Conservation (phyloP, 73 alveolate species). For the Paramecium bursaria region DNA sequence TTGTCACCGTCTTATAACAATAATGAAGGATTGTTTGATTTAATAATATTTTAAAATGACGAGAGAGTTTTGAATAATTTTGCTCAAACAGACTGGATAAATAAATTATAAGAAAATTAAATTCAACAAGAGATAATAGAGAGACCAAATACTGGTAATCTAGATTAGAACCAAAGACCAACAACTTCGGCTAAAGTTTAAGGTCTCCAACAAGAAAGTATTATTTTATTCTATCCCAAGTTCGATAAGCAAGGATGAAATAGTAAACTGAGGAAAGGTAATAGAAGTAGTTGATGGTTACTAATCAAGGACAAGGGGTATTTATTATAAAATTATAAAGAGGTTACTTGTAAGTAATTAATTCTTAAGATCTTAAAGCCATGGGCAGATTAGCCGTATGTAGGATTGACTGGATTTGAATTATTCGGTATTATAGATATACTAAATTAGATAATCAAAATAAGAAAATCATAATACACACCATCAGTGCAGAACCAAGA, state of each 20-base stretch:
- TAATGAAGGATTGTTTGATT: slow-evolving; percentile 81
- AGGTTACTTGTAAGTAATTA: slow-evolving; percentile 68
- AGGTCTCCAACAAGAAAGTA: slow-evolving; percentile 17
- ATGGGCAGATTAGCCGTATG: slow-evolving; percentile 86
- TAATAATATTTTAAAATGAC: slow-evolving; percentile 78
- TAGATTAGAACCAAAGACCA: slow-evolving; percentile 74
- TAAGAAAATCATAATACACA: slow-evolving; percentile 46
- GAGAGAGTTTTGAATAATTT: slow-evolving; percentile 73
- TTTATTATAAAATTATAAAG: background rate
- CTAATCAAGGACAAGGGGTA: background rate
- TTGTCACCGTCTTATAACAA: slow-evolving; percentile 40
- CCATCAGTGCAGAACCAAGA: slow-evolving; percentile 77
- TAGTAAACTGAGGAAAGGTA: slow-evolving; percentile 14
- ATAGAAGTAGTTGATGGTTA: background rate
- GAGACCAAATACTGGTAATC: slow-evolving; percentile 78
- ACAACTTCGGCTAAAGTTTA: slow-evolving; percentile 72
- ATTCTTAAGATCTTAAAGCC: slow-evolving; percentile 71
- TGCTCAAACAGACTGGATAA: slow-evolving; percentile 84
- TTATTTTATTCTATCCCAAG: background rate
- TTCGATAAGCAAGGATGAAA: slow-evolving; percentile 54
- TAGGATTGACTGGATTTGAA: slow-evolving; percentile 86
- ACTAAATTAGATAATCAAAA: too few relatives aligned
- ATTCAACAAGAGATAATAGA: slow-evolving; percentile 66
- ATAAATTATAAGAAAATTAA: slow-evolving; percentile 55
- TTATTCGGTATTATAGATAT: slow-evolving; percentile 72